These are phyloP conservation scores for Trametes coccinea DNA, from an alignment of 768 basidiomycete genomes.

Conservation along the genomic window DNA sequence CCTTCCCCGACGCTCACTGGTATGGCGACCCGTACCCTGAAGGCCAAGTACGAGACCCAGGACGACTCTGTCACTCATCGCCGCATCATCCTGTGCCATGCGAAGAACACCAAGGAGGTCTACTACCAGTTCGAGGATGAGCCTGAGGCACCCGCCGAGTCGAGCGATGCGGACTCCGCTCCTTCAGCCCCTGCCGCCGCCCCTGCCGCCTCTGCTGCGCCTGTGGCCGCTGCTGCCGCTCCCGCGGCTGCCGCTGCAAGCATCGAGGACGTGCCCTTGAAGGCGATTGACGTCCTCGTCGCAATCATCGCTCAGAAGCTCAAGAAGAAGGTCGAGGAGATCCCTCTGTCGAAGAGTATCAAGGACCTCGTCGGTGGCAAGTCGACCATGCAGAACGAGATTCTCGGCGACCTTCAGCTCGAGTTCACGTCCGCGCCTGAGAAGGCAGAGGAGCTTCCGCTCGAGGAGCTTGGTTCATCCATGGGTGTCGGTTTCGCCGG, in stretches of 20 bases:
- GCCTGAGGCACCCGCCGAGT: constrained; percentile 44
- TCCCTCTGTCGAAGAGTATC: constrained; percentile 91
- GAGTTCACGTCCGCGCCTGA: constrained; percentile 96
- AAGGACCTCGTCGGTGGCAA: constrained; percentile 99
- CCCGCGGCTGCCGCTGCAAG: constrained; percentile 65
- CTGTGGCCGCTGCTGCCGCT: constrained; percentile 44
- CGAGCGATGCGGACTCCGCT: constrained; percentile 35
- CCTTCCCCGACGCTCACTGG: constrained; percentile 96
- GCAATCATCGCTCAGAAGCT: constrained; percentile 96
- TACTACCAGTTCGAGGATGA: constrained; percentile 98
- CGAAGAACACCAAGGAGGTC: constrained; percentile 95
- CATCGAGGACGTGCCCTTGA: constrained; percentile 89
- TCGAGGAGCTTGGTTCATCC: constrained; percentile 92
- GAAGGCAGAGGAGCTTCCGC: constrained; percentile 95
- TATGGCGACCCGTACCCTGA: constrained; percentile 88
- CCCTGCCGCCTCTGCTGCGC: constrained; percentile 39
- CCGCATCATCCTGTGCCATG: constrained; percentile 85
- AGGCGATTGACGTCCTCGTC: constrained; percentile 84
- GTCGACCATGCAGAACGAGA: constrained; percentile 98
- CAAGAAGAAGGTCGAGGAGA: constrained; percentile 90
- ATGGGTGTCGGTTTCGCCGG: constrained; percentile 81
- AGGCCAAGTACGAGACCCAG: constrained; percentile 88
- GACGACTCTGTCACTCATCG: constrained; percentile 83
- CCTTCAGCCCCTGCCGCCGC: constrained; percentile 41
- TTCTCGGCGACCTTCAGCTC: constrained; percentile 92